Evolutionary conservation across 129 eudicot species (phyloP).

Genomic region (Calendula officinalis): DNA sequence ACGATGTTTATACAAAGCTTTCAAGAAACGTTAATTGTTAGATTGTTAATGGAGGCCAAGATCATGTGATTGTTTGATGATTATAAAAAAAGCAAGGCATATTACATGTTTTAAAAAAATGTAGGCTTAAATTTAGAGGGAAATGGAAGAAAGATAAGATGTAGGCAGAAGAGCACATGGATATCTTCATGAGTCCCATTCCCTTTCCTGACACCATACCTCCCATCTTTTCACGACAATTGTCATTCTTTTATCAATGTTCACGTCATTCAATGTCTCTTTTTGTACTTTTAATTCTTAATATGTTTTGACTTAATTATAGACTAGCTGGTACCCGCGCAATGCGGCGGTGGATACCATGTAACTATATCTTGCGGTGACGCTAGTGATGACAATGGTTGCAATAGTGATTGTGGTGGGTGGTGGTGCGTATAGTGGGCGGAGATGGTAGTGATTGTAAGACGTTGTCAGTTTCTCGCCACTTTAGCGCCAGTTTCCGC

Average conservation of each 20-base stretch:
- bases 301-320: neutral
- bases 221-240: conserved; percentile 28
- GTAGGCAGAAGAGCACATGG: conserved; percentile 35
- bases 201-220: conserved; percentile 15
- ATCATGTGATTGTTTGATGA: neutral
- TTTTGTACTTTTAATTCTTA: neutral
- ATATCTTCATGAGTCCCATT: conserved; percentile 18
- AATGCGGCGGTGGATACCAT: no score
- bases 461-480: no score
- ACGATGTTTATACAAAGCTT: neutral
- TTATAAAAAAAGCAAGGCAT: neutral
- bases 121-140: neutral
- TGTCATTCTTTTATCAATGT: conserved; percentile 16
- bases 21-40: conserved; percentile 1
- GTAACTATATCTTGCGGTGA: no score
- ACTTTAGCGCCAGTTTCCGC: no score
- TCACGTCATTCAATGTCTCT: conserved; percentile 3
- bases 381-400: no score
- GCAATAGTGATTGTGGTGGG: no score
- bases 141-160: conserved; percentile 13
- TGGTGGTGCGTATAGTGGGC: no score
- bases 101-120: neutral
- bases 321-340: no score
- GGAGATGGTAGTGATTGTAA: no score
- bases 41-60: conserved; percentile 1